Base-by-base conservation (phyloP, 2,329 filamentous ascomycete species). In the Ophiostoma sp. region DNA sequence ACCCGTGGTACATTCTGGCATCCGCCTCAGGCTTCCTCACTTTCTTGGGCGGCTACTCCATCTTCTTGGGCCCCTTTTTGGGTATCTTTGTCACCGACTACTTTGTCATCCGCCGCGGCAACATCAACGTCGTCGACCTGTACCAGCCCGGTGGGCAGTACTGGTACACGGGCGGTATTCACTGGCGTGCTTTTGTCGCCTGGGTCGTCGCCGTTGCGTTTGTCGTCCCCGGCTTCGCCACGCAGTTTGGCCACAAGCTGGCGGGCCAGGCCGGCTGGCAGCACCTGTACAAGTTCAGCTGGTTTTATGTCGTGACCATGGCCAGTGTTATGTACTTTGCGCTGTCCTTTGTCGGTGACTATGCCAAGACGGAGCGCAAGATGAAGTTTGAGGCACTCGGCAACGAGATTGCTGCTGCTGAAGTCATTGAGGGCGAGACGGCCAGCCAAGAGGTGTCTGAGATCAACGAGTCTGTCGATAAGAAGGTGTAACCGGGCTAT, bases 1-100 rank as follows among this genome's bases (percentile, higher is more conserved):
- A 72, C 69, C 77, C 77, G 1, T 78, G 77, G 77, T 77, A 78
- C 74, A 77, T 78, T 36, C 70, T 78, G 28, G 70, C 74, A 3
- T 76, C 75, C 0, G 77, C 77, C 19, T 59, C 19, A 19, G 73
- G 76, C 22, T 78, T 78, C 36, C 71, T 75, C 25, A 77, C 76
- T 0, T 78, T 78, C 59, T 6, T 72, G 7, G 71, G 71, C 61
- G 71, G 71, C 17, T 72, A 72, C 50, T 55, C 73, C 31, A 76
- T 76, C 69, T 76, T 76, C 50, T 57, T 76, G 7, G 75, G 71
- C 2, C 75, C 75, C 12, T 74, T 76, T 12, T 42, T 73, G 1
- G 73, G 75, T 48, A 73, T 73, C 15, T 74, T 76, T 36, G 45
- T 76, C 5, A 75, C 73, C 4, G 73, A 76, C 69, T 76, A 76